Conservation (phyloP, 208 protist species). For the Trypanosoma boissoni region DNA sequence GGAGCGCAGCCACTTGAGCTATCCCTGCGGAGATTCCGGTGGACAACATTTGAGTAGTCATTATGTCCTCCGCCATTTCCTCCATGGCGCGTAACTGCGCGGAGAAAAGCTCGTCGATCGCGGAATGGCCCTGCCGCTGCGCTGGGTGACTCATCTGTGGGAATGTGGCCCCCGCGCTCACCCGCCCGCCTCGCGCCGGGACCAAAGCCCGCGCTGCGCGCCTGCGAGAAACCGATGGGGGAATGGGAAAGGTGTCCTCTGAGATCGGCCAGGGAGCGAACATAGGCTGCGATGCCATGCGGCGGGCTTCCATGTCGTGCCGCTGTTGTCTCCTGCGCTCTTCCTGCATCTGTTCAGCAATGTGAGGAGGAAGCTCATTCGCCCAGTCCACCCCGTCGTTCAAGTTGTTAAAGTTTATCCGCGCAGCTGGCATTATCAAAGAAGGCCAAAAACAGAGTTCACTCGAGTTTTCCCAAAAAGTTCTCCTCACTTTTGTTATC, state of each 20-base stretch:
- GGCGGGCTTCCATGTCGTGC: too few species aligned
- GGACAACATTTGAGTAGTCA: too few species aligned
- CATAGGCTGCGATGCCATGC: slow-evolving; percentile 9
- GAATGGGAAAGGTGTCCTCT: slow-evolving; percentile 16
- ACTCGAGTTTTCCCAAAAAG: too few species aligned
- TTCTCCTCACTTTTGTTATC: background rate
- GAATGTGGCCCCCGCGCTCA: too few species aligned
- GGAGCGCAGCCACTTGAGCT: too few species aligned
- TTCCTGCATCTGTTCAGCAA: slow-evolving; percentile 10
- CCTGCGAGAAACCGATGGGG: background rate
- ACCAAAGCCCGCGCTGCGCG: background rate
- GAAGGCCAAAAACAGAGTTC: background rate
- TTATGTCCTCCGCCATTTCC: background rate
- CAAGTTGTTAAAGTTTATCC: slow-evolving; percentile 27
- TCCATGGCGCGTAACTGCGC: background rate
- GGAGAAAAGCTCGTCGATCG: background rate
- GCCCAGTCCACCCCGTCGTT: slow-evolving; percentile 35
- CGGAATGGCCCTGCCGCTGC: too few species aligned
- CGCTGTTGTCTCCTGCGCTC: background rate
- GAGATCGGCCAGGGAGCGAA: slow-evolving; percentile 24
- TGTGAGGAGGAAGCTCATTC: slow-evolving; percentile 27
- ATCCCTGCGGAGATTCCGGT: too few species aligned
- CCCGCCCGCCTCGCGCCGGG: too few species aligned
- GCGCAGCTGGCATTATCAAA: background rate
- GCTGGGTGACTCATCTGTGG: too few species aligned